Evolutionary conservation across 176 grass and related monocot genomes (phyloP).

Genomic region (Zoysia pacifica): DNA sequence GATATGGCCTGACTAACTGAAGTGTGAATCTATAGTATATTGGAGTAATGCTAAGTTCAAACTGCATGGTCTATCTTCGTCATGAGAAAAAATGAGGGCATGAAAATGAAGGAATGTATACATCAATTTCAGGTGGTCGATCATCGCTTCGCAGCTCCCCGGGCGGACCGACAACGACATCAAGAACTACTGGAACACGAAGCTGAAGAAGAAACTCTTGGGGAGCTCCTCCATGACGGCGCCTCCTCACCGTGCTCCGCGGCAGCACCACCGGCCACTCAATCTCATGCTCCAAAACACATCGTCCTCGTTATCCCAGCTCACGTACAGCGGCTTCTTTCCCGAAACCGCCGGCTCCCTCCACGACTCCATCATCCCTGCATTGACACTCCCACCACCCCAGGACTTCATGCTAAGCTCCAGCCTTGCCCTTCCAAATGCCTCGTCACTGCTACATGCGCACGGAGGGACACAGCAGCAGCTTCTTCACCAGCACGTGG

Average conservation of each 20-base stretch:
- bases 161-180: constrained; percentile 95
- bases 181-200: constrained; percentile 97
- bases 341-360: neutral
- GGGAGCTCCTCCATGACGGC: constrained; percentile 13
- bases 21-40: neutral
- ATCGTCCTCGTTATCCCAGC: neutral
- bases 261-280: constrained; percentile 53
- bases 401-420: constrained; percentile 36
- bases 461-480: constrained; percentile 15
- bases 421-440: neutral
- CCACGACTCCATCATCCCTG: constrained; percentile 30
- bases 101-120: neutral
- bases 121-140: constrained; percentile 61
- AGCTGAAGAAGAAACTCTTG: constrained; percentile 86
- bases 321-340: constrained; percentile 49
- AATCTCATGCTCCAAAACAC: constrained; percentile 44
- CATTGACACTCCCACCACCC: constrained; percentile 13
- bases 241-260: constrained; percentile 23
- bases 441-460: constrained; percentile 20
- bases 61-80: neutral
- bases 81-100: neutral
- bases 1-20: neutral
- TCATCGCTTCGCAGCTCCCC: constrained; percentile 82
- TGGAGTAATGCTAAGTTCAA: neutral
- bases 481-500: constrained; percentile 17